These are phyloP conservation scores for Diaporthe capsici DNA, from an alignment of 2,329 filamentous ascomycete species.

Conservation along the genomic window DNA sequence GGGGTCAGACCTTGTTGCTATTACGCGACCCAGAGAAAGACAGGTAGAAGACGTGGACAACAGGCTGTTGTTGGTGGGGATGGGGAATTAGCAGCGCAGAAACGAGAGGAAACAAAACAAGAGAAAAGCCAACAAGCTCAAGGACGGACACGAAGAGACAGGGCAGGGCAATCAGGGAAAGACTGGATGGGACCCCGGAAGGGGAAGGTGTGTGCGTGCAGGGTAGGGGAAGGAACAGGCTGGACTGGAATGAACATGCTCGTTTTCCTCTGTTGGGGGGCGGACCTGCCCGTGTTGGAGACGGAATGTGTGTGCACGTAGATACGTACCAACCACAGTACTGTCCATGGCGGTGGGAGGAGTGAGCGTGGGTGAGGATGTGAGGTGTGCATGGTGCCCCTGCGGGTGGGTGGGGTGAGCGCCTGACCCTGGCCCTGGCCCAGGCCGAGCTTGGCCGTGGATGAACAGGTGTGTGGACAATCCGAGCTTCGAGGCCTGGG, in stretches of 20 bases:
- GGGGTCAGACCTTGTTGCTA: slow-evolving; percentile 17
- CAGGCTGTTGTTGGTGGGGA: slow-evolving; percentile 10
- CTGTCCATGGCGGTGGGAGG: no score
- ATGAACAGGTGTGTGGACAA: slow-evolving; percentile 7
- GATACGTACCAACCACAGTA: background rate
- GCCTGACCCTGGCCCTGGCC: background rate
- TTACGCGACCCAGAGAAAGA: slow-evolving; percentile 19
- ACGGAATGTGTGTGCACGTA: background rate
- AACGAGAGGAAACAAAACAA: slow-evolving; percentile 31
- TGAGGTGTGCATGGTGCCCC: background rate
- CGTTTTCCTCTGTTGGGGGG: slow-evolving; percentile 1
- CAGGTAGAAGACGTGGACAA: background rate
- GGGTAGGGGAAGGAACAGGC: slow-evolving; percentile 2
- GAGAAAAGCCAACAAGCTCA: background rate
- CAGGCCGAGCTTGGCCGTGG: slow-evolving; percentile 21
- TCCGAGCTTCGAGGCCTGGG: slow-evolving; percentile 21
- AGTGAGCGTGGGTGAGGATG: background rate
- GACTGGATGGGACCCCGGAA: slow-evolving; percentile 13
- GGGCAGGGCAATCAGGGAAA: background rate
- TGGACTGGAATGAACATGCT: slow-evolving; percentile 16
- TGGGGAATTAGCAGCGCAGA: slow-evolving; percentile 10
- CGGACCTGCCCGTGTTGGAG: slow-evolving; percentile 17
- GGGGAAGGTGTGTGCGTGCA: slow-evolving; percentile 15
- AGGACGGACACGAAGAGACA: slow-evolving; percentile 23
- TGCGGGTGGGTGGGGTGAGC: background rate